phyloP scores from a whole-genome alignment of 2,329 filamentous ascomycete species.

The Blastomyces parvus region DNA sequence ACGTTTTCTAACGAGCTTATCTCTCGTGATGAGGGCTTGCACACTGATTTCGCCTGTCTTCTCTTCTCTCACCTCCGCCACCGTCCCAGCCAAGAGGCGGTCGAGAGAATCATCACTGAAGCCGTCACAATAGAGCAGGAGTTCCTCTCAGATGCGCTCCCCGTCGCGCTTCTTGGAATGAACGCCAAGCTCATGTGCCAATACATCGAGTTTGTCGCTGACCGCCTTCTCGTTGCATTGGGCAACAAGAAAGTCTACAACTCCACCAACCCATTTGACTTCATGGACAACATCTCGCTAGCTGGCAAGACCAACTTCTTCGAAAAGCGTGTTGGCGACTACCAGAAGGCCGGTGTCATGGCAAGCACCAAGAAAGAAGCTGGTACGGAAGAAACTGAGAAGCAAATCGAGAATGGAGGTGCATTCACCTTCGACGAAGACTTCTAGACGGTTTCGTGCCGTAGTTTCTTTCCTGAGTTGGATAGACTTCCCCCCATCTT shows the following conservation, averaged over 20 bases:
- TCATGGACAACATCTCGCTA: constrained; percentile 99
- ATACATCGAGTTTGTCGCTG: constrained; percentile 99
- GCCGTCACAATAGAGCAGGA: constrained; percentile 94
- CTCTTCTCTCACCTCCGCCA: constrained; percentile 95
- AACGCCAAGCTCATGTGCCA: constrained; percentile 97
- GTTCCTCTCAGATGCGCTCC: constrained; percentile 92
- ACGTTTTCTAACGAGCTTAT: constrained; percentile 99
- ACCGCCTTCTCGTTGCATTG: constrained; percentile 83
- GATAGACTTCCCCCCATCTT: constrained; percentile 4
- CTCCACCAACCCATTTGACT: constrained; percentile 92
- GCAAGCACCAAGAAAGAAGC: constrained; percentile 72
- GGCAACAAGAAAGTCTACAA: constrained; percentile 94
- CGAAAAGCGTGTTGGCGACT: constrained; percentile 98
- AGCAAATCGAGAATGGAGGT: constrained; percentile 40
- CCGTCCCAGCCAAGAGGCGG: constrained; percentile 70
- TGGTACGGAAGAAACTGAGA: constrained; percentile 41
- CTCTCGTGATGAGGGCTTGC: constrained; percentile 96
- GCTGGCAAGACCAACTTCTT: constrained; percentile 99
- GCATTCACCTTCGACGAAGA: constrained; percentile 95
- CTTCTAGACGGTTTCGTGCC: constrained; percentile 55
- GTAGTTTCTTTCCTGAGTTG: constrained; percentile 4
- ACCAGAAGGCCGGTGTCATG: constrained; percentile 99
- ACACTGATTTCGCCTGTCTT: constrained; percentile 97
- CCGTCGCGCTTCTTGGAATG: constrained; percentile 91
- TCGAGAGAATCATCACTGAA: constrained; percentile 84